Percentiles rank a stretch among this genome's conserved stretches.
Conservation (phyloP, 1,284 basidiomycete genomes). For the Apiotrichum mycotoxinovorans region DNA sequence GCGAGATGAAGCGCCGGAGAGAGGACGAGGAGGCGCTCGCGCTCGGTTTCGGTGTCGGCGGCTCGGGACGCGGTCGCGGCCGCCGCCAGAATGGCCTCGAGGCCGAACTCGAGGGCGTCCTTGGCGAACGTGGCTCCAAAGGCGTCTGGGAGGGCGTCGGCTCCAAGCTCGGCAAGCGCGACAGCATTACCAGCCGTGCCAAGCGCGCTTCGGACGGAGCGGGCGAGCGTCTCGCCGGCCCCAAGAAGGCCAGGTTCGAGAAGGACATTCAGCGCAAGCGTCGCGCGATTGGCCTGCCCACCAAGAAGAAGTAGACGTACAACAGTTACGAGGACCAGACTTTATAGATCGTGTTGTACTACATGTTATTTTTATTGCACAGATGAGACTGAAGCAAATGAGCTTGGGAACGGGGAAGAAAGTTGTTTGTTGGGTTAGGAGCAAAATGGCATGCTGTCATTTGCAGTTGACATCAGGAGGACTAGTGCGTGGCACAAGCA, state of each 20-base stretch:
- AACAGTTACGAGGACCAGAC: background rate
- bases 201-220: constrained; percentile 3
- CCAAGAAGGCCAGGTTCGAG: constrained; percentile 73
- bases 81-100: constrained; percentile 70
- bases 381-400: background rate
- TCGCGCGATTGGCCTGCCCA: constrained; percentile 16
- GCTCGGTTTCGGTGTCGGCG: constrained; percentile 60
- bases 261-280: constrained; percentile 58
- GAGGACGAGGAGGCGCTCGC: constrained; percentile 89
- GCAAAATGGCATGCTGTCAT: background rate
- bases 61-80: constrained; percentile 53
- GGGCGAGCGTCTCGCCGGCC: constrained; percentile 42
- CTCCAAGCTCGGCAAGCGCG: constrained; percentile 57
- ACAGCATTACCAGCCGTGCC: constrained; percentile 55
- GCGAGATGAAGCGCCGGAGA: constrained; percentile 70
- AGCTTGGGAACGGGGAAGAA: too few species aligned
- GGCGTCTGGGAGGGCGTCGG: constrained; percentile 55
- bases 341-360: background rate
- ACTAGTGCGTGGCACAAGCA: too few species aligned
- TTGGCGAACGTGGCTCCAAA: constrained; percentile 56
- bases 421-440: too few species aligned
- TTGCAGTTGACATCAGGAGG: too few species aligned
- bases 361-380: background rate
- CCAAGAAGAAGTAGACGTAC: constrained; percentile 11
- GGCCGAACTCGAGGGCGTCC: constrained; percentile 77